A percentile compares a stretch with the other conserved stretches of the same genome.
phyloP scores from a whole-genome alignment of 331 rosid species.

The Quercus phellos region DNA sequence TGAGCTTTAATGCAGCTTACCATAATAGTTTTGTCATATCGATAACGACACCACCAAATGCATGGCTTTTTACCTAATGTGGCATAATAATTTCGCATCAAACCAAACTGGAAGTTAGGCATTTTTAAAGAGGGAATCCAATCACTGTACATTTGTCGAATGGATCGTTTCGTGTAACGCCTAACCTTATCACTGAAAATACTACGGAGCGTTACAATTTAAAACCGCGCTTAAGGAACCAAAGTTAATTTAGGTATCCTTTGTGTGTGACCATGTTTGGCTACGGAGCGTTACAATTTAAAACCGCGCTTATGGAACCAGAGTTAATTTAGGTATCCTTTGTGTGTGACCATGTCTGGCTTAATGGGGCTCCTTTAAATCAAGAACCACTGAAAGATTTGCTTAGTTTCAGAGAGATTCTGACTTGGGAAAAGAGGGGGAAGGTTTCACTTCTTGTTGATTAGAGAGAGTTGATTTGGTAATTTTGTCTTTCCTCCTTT shows the following conservation, averaged over 20 bases:
- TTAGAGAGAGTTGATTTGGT: slow-evolving; percentile 12
- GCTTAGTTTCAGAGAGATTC: not conserved
- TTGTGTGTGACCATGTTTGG: not conserved
- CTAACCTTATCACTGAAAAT: not conserved
- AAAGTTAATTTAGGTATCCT: not conserved
- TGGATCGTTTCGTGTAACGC: slow-evolving; percentile 28
- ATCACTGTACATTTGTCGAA: slow-evolving; percentile 31
- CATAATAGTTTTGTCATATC: slow-evolving; percentile 12
- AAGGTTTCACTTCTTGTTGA: not conserved
- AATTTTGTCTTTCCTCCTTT: not conserved
- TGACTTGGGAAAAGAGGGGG: not conserved
- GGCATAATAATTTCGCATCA: slow-evolving; percentile 6
- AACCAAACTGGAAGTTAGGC: slow-evolving; percentile 23
- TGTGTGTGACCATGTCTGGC: not conserved
- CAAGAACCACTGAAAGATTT: slow-evolving; percentile 1
- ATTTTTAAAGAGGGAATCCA: slow-evolving; percentile 6
- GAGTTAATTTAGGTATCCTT: not conserved
- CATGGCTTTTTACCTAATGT: slow-evolving; percentile 4
- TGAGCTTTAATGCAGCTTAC: slow-evolving; percentile 1
- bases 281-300: slow-evolving; percentile 1
- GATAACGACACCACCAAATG: slow-evolving; percentile 1
- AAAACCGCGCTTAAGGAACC: not conserved
- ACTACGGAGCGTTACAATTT: not conserved
- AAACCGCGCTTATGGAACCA: not conserved
- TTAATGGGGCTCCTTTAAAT: slow-evolving; percentile 9